Evolutionary conservation across 2,329 filamentous ascomycete species (phyloP), one percentile per base, ranked within the genome.

Genomic region (Boeremia exigua): DNA sequence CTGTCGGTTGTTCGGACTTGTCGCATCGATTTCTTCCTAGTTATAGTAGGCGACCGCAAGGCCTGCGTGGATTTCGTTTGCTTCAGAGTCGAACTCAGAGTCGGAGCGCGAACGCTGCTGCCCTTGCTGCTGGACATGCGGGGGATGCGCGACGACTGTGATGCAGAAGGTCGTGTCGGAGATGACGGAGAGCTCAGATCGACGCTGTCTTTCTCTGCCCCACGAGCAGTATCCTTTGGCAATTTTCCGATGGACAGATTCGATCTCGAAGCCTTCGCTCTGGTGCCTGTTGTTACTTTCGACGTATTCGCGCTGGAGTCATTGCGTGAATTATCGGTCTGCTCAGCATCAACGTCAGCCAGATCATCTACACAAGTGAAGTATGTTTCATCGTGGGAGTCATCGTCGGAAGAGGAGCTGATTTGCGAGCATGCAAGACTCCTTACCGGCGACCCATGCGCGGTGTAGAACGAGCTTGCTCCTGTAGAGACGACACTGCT

Each of bases 391-490:
- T 68, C 39, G 23, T 39, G 34, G 27, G 50, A 23, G 19, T 67
- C 66, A 48, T 34, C 45, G 27, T 61, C 59, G 29, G 68, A 61
- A 15, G 60, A 29, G 37, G 63, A 71, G 58, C 62, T 68, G 17
- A 38, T 34, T 19, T 53, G 62, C 17, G 66, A 68, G 47, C 51
- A 55, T 43, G 47, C 56, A 57, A 56, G 33, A 54, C 62, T 69
- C 50, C 70, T 74, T 66, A 74, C 70, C 52, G 67, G 67, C 42
- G 70, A 72, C 25, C 58, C 60, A 11, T 59, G 49, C 23, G 64
- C 67, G 53, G 65, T 65, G 43, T 63, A 52, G 17, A 63, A 71
- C 14, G 63, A 55, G 3, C 52, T 61, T 23, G 61, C 64, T n/a
- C 54, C 56, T 1, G 69, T 70, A 8, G 56, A 70, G 6, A 47